Base-by-base conservation (phyloP, 1,139 yeast genomes). In the Pneumocystis sp. region DNA sequence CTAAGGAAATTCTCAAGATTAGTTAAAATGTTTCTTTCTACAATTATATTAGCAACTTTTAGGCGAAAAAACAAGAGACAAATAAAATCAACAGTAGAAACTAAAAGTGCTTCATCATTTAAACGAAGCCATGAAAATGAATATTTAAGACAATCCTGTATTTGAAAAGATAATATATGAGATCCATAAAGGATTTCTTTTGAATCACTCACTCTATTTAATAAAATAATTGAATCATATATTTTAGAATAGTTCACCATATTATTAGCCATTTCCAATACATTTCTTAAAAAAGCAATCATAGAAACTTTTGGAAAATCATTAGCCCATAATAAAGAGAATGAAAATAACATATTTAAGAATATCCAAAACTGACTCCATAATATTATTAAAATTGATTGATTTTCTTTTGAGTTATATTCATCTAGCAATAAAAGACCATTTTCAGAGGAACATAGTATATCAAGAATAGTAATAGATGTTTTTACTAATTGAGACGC, bases 241-340 rank as follows among this genome's bases (percentile, higher is more conserved):
- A 82, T 76, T 66, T 87, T 78, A 71, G 82, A 87, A 2, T 91
- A 83, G 66, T 82, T 85, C 25, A 91, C 75, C 59, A 91, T 76
- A 1, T 80, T 76, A 69, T 85, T 85, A 70, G 96, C 86, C 63
- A 88, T 79, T 70, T 91, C 97, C 65, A 90, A 78, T 0, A 89
- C 85, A 73, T 90, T 96, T 73, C 96, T 83, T 21, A 96, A 88
- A 70, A 89, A 90, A 68, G 88, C 95, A 63, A 86, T 80, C 72
- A 89, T 78, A 64, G 81, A 81, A 0, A 80, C 80, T 45, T 83
- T 78, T 62, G 82, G 83, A 71, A 84, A 85, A 57, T 78, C 76
- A 3, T 69, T 69, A 0, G 95, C 89, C 97, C 97, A 91, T 7
- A 74, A 74, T 31, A 87, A 78, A 0, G 96, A 88, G 66, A 83